Evolutionary conservation across 345 rosid genomes (phyloP).

Genomic region (Arabidopsis suecica): DNA sequence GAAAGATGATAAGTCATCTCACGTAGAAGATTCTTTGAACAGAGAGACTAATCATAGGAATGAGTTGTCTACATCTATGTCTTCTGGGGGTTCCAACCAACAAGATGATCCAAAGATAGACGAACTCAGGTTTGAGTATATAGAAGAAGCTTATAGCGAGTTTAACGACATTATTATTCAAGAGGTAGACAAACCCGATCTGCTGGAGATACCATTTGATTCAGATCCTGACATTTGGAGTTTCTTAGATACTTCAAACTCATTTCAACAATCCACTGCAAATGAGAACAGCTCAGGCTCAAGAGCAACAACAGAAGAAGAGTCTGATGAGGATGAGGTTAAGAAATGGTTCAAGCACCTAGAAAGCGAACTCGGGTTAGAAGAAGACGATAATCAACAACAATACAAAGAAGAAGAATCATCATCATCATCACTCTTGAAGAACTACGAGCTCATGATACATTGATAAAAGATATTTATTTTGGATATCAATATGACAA

Average conservation of each 20-base stretch:
- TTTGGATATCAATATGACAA: background rate
- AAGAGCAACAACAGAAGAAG: conserved; percentile 33
- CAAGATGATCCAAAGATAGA: conserved; percentile 28
- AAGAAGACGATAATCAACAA: conserved; percentile 43
- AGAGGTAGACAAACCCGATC: conserved; percentile 73
- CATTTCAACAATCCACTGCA: conserved; percentile 37
- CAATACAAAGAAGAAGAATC: background rate
- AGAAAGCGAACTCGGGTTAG: conserved; percentile 72
- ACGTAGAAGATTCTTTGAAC: conserved; percentile 32
- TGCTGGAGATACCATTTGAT: conserved; percentile 56
- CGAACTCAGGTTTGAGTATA: conserved; percentile 21
- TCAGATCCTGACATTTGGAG: conserved; percentile 73
- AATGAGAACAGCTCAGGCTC: conserved; percentile 39
- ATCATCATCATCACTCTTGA: conserved; percentile 43
- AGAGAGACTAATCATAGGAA: conserved; percentile 40
- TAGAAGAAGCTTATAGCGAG: conserved; percentile 32
- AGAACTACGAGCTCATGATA: conserved; percentile 40
- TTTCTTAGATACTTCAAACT: conserved; percentile 59
- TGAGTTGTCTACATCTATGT: conserved; percentile 45
- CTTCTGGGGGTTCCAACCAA: conserved; percentile 46
- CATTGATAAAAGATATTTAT: conserved; percentile 26
- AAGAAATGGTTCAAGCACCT: conserved; percentile 63
- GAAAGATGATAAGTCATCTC: conserved; percentile 22
- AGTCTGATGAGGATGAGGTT: conserved; percentile 49
- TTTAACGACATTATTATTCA: conserved; percentile 38